Evolutionary conservation across 1,284 basidiomycete species (phyloP).

Genomic region (Takashimella tepidaria): DNA sequence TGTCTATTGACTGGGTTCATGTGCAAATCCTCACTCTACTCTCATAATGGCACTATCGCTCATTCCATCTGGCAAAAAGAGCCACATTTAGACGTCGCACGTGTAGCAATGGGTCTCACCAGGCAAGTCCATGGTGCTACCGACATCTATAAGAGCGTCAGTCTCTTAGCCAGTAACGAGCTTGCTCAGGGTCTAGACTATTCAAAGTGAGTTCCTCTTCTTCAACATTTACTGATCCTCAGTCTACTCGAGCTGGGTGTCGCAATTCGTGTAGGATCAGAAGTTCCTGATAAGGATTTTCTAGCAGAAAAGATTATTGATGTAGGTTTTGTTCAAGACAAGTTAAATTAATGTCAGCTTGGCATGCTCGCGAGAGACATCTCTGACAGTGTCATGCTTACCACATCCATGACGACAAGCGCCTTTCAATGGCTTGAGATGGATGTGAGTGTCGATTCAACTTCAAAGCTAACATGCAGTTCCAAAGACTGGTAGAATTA

Average conservation of each 20-base stretch:
- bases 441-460: conserved; percentile 25
- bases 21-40: conserved; percentile 20
- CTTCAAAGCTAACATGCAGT: conserved; percentile 17
- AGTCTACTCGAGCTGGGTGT: conserved; percentile 42
- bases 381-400: conserved; percentile 34
- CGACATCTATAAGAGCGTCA: conserved; percentile 42
- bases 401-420: conserved; percentile 39
- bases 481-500: conserved; percentile 29
- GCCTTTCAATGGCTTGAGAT: conserved; percentile 43
- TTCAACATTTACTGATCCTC: background rate
- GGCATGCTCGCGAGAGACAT: conserved; percentile 37
- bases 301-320: conserved; percentile 32
- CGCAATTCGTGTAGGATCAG: conserved; percentile 32
- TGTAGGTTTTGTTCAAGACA: conserved; percentile 18
- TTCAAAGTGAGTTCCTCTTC: conserved; percentile 27
- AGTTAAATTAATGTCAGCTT: conserved; percentile 24
- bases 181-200: conserved; percentile 31
- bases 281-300: conserved; percentile 31
- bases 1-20: conserved; percentile 26
- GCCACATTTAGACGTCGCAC: conserved; percentile 22
- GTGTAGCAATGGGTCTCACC: conserved; percentile 29
- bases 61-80: conserved; percentile 28
- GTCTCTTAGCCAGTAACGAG: conserved; percentile 29
- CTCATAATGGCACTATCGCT: conserved; percentile 11
- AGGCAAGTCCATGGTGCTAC: conserved; percentile 32